These are phyloP conservation scores for Patellaria atrata DNA, from an alignment of 495 filamentous ascomycete genomes.

Conservation along the genomic window DNA sequence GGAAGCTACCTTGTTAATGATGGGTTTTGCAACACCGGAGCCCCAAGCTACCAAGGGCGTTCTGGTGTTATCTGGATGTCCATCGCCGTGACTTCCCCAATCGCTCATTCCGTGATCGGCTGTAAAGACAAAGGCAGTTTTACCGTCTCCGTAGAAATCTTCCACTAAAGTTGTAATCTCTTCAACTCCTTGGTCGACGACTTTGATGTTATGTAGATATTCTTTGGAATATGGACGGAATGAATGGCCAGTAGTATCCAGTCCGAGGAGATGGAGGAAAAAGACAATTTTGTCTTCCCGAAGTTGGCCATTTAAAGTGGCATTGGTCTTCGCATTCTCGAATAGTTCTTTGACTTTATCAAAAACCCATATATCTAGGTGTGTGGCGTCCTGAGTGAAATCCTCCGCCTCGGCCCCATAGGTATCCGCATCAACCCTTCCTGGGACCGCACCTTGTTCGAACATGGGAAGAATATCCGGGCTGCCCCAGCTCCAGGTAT, in stretches of 20 bases:
- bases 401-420: slow-evolving; percentile 83
- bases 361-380: slow-evolving; percentile 91
- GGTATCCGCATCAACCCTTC: slow-evolving; percentile 66
- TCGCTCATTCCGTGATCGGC: slow-evolving; percentile 99
- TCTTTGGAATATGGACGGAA: slow-evolving; percentile 89
- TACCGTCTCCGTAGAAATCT: slow-evolving; percentile 80
- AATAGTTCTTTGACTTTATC: slow-evolving; percentile 83
- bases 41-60: slow-evolving; percentile 93
- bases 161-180: slow-evolving; percentile 70
- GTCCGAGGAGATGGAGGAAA: slow-evolving; percentile 89
- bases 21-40: slow-evolving; percentile 72
- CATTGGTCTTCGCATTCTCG: slow-evolving; percentile 57
- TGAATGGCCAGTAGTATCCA: slow-evolving; percentile 84
- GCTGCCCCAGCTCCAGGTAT: slow-evolving; percentile 99
- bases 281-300: slow-evolving; percentile 82
- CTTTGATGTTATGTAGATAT: slow-evolving; percentile 85
- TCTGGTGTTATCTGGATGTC: slow-evolving; percentile 92
- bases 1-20: slow-evolving; percentile 40
- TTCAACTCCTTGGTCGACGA: slow-evolving; percentile 80
- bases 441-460: slow-evolving; percentile 77
- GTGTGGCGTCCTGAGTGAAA: slow-evolving; percentile 64
- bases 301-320: slow-evolving; percentile 58
- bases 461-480: slow-evolving; percentile 98
- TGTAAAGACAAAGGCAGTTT: slow-evolving; percentile 93
- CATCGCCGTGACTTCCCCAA: slow-evolving; percentile 94